Base-by-base conservation (phyloP, 306 rosid species). In the Vigna hirtella region DNA sequence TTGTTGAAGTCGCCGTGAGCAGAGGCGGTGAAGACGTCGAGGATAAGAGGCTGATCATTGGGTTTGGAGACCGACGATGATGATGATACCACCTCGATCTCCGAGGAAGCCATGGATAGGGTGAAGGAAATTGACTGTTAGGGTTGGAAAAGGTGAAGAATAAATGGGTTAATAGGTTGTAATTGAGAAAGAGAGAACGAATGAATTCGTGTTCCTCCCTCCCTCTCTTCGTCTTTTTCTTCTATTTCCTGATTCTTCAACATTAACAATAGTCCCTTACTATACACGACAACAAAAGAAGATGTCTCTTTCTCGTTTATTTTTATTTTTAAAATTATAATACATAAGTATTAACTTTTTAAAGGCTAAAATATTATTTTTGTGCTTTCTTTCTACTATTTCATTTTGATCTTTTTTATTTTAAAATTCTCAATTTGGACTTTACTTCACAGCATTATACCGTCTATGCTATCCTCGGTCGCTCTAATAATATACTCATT, bases 1-100 rank as follows among this genome's bases (percentile, higher is more conserved):
- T 95, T 95, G 52, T 48, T 81, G 15, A 95, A 78, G 52, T 95
- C 94, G 5, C 99, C 99, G 62, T 90, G 89, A 58, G 89, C 83
- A 67, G 84, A 87, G 64, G 98, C 99, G 28, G 98, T 83, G 86
- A 74, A 89, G 15, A 93, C 90, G 61, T 93, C 96, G 65, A 84
- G 24, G 42, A 91, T 81, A 3, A 82, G 56, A 70, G 85, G 89
- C 49, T 66, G 88, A 17, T 66, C 84, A 70, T 55, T 89, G 83
- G 97, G 72, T 51, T 81, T 88, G 22, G 93, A 82, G 50, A 86
- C 91, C 74, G 85, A 82, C 24, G 86, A 80, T 42, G 97, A 85
- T 4, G 86, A 80, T 28, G 97, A 85, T 4, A 85, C 94, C 32
- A 93, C 86, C 88, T 91, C 96, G 80, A 92, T 91, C 89, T 93